Conservation (phyloP, 2,329 filamentous ascomycete species). For the Ceratocystis cacaofunesta region DNA sequence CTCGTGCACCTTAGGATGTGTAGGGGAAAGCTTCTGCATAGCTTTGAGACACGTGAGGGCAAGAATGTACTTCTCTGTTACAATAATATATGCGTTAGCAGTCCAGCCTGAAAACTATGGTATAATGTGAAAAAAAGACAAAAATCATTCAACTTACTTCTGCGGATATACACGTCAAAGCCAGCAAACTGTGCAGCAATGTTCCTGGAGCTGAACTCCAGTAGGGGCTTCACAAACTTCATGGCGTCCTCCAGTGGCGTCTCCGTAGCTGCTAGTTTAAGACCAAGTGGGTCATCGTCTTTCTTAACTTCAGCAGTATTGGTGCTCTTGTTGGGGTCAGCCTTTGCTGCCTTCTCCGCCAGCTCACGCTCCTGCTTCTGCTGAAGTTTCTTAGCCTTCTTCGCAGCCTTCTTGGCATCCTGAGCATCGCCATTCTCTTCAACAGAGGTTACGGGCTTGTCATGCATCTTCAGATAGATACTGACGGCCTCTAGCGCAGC, state of each 20-base stretch:
- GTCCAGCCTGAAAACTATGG: no score
- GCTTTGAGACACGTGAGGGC: conserved; percentile 75
- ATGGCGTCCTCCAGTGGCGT: conserved; percentile 75
- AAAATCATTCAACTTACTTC: conserved; percentile 45
- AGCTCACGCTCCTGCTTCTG: conserved; percentile 56
- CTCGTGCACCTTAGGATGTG: conserved; percentile 59
- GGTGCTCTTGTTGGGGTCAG: conserved; percentile 66
- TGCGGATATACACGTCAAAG: conserved; percentile 77
- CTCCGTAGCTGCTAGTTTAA: conserved; percentile 63
- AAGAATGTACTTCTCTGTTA: conserved; percentile 66
- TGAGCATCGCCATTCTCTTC: conserved; percentile 40
- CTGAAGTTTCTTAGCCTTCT: conserved; percentile 73
- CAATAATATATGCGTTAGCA: neutral
- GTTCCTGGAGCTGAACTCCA: conserved; percentile 69
- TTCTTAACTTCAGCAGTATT: conserved; percentile 63
- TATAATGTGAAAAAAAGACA: no score
- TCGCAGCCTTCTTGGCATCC: conserved; percentile 72
- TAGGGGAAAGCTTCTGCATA: conserved; percentile 51
- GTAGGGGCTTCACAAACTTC: conserved; percentile 68
- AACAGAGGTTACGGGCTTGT: conserved; percentile 49
- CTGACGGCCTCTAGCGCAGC: conserved; percentile 69
- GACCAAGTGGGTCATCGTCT: conserved; percentile 75
- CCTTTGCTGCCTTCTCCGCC: conserved; percentile 61
- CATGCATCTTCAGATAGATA: conserved; percentile 65
- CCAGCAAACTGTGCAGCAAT: conserved; percentile 71